Evolutionary conservation across 2,329 filamentous ascomycete species (phyloP).

Genomic region (Ceratocystis ficicola): DNA sequence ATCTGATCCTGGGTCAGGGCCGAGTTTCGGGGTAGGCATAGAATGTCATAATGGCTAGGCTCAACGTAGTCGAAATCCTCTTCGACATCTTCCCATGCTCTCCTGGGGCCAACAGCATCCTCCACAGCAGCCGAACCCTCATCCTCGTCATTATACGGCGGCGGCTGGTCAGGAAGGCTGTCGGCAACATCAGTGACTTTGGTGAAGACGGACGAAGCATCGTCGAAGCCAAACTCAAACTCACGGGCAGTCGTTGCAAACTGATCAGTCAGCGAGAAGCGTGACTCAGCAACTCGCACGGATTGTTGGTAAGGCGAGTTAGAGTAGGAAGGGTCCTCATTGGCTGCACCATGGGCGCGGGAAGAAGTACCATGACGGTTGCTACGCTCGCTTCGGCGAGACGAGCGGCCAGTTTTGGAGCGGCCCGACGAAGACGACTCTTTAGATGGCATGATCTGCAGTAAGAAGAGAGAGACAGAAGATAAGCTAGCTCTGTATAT

Average conservation of each 20-base stretch:
- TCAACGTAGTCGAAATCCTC: constrained; percentile 23
- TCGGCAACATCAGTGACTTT: constrained; percentile 24
- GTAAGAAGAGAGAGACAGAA: background rate
- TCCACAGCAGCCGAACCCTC: constrained; percentile 21
- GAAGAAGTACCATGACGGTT: constrained; percentile 19
- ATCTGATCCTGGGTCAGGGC: constrained; percentile 30
- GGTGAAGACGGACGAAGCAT: constrained; percentile 35
- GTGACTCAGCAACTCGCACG: constrained; percentile 32
- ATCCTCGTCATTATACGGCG: constrained; percentile 22
- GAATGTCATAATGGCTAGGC: constrained; percentile 35
- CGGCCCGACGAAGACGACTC: constrained; percentile 15
- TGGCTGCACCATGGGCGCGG: constrained; percentile 13
- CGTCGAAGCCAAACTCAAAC: constrained; percentile 38
- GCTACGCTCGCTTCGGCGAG: constrained; percentile 23
- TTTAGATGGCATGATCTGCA: constrained; percentile 15
- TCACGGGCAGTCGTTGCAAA: constrained; percentile 38
- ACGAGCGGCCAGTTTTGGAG: constrained; percentile 16
- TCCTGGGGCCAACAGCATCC: constrained; percentile 15
- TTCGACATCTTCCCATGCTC: constrained; percentile 22
- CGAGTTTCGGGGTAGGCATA: constrained; percentile 33
- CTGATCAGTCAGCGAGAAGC: constrained; percentile 38
- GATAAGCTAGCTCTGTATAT: background rate
- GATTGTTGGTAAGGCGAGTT: constrained; percentile 22
- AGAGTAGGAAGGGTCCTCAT: constrained; percentile 9
- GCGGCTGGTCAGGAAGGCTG: constrained; percentile 17